Evolutionary conservation across 140 eudicot genomes (phyloP).

Genomic region (Anethum foeniculum): DNA sequence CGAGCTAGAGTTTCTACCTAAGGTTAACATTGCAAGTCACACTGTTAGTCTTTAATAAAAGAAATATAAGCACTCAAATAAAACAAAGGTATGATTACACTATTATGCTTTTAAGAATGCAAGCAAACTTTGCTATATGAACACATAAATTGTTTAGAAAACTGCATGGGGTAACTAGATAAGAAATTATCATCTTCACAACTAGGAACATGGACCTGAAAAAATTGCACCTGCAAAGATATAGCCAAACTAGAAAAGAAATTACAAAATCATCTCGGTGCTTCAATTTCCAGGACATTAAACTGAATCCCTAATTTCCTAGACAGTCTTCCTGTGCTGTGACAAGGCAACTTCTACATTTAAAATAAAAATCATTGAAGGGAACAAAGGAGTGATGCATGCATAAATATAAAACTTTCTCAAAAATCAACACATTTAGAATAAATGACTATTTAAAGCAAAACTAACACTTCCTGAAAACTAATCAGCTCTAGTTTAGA

Average conservation of each 20-base stretch:
- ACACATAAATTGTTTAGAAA: neutral
- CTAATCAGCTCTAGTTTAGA: conserved; percentile 2
- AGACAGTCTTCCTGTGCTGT: neutral
- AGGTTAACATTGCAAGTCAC: conserved; percentile 8
- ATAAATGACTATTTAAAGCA: neutral
- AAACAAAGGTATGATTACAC: neutral
- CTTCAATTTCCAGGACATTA: neutral
- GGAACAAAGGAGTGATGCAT: neutral
- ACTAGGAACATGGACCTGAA: neutral
- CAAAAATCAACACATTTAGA: neutral
- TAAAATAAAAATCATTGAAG: neutral
- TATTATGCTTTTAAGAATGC: neutral
- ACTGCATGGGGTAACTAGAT: neutral
- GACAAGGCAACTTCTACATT: neutral
- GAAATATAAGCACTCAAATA: too few species aligned
- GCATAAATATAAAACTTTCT: neutral
- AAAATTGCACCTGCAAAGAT: neutral
- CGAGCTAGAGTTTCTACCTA: conserved; percentile 81
- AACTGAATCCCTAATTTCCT: neutral
- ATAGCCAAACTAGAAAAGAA: neutral
- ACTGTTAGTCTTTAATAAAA: neutral
- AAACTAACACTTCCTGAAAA: neutral
- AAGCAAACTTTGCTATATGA: neutral
- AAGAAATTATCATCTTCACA: neutral
- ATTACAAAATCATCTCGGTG: neutral